Percentiles rank a stretch among this genome's conserved stretches.
Evolutionary conservation across 306 rosid species (phyloP).

Genomic region (Gastrolobium villosum): DNA sequence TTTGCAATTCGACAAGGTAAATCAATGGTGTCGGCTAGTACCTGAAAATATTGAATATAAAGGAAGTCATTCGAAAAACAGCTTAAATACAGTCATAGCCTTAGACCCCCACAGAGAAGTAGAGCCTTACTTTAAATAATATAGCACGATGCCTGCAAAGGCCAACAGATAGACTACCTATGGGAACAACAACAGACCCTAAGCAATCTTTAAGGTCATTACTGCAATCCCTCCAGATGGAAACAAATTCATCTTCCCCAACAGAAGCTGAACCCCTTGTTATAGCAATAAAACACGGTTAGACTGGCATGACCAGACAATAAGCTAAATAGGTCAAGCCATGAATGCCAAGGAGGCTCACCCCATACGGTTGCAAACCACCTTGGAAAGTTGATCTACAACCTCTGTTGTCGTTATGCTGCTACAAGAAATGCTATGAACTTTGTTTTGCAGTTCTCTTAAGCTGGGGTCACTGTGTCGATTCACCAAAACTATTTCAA

Average conservation of each 20-base stretch:
- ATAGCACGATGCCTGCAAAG: conserved; percentile 97
- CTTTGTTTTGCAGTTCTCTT: conserved; percentile 87
- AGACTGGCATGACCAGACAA: conserved; percentile 48
- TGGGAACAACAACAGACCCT: conserved; percentile 94
- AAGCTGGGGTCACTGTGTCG: conserved; percentile 78
- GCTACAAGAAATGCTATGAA: conserved; percentile 66
- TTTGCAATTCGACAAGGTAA: conserved; percentile 97
- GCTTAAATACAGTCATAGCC: conserved; percentile 29
- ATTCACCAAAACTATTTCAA: conserved; percentile 92
- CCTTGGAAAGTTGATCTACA: conserved; percentile 92
- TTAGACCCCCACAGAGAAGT: conserved; percentile 28
- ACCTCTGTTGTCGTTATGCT: conserved; percentile 84
- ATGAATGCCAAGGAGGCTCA: conserved; percentile 61
- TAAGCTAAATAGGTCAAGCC: conserved; percentile 45
- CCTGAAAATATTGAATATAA: conserved; percentile 65
- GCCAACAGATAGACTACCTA: conserved; percentile 93
- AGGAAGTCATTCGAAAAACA: conserved; percentile 43
- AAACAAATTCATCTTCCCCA: conserved; percentile 74
- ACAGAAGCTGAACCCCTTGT: conserved; percentile 89
- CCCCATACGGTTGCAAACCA: conserved; percentile 94
- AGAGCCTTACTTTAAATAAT: conserved; percentile 88
- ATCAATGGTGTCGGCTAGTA: conserved; percentile 86
- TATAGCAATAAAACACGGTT: conserved; percentile 62
- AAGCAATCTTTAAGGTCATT: conserved; percentile 83
- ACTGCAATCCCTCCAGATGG: conserved; percentile 87